A percentile compares a stretch with the other conserved stretches of the same genome.
Conservation (phyloP, 2,329 filamentous ascomycete genomes). For the Venturia asperata region DNA sequence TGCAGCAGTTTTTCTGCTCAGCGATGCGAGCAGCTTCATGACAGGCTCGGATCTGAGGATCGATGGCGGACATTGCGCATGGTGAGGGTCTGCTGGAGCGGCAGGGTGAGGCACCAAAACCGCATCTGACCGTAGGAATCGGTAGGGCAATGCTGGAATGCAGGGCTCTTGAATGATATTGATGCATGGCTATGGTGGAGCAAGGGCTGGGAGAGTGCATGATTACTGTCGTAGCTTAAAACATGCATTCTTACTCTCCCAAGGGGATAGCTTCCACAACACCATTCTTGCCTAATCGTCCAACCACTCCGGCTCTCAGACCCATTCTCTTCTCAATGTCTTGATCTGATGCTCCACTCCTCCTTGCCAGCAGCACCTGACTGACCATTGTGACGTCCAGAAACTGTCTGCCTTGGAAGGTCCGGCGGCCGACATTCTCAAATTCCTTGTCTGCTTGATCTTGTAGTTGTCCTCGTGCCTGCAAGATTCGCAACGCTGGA, state of each 20-base stretch:
- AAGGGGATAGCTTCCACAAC: conserved; percentile 16
- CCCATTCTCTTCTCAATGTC: conserved; percentile 19
- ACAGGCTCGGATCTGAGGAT: conserved; percentile 15
- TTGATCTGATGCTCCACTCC: neutral
- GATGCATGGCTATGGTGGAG: neutral
- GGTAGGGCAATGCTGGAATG: neutral
- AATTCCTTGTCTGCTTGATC: conserved; percentile 50
- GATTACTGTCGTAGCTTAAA: neutral
- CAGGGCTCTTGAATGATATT: neutral
- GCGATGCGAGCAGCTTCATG: conserved; percentile 20
- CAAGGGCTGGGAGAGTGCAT: neutral
- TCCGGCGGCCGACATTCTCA: conserved; percentile 36
- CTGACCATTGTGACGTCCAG: conserved; percentile 39
- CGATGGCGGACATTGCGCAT: conserved; percentile 21
- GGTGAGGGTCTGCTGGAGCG: neutral
- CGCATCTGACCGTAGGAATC: neutral
- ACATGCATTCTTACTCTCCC: neutral
- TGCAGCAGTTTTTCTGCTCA: conserved; percentile 34
- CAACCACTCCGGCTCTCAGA: conserved; percentile 16
- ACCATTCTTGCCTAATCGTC: conserved; percentile 13
- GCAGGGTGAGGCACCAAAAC: neutral
- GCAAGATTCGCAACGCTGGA: conserved; percentile 48
- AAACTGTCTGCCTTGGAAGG: conserved; percentile 38
- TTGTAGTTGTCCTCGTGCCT: conserved; percentile 44
- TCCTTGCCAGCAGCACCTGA: conserved; percentile 20